Evolutionary conservation across 768 basidiomycete species (phyloP).

Genomic region (Mycena metata): DNA sequence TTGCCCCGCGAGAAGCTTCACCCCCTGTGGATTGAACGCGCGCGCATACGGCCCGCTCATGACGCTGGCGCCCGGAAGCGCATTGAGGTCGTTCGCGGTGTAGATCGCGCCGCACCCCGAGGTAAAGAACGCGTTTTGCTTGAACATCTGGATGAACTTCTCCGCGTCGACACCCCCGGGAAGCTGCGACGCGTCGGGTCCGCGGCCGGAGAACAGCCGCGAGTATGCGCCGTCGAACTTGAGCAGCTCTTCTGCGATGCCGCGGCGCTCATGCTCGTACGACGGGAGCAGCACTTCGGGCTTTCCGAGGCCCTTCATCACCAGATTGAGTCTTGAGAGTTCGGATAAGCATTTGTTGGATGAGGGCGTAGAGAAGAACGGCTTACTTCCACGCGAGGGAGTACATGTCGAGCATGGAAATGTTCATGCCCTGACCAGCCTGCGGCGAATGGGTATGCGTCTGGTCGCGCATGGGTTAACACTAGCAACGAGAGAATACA

Average conservation of each 20-base stretch:
- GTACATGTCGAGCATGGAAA: conserved; percentile 40
- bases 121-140: conserved; percentile 40
- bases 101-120: conserved; percentile 38
- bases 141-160: conserved; percentile 39
- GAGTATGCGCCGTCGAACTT: conserved; percentile 57
- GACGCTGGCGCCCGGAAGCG: conserved; percentile 27
- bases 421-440: conserved; percentile 55
- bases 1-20: conserved; percentile 36
- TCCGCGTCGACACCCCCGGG: conserved; percentile 35
- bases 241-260: conserved; percentile 56
- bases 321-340: conserved; percentile 31
- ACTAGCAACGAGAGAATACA: not conserved
- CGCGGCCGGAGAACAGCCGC: conserved; percentile 51
- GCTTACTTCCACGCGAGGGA: conserved; percentile 37
- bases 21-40: conserved; percentile 32
- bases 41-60: conserved; percentile 9
- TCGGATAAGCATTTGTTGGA: not conserved
- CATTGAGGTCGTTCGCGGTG: conserved; percentile 34
- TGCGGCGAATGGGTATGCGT: conserved; percentile 45
- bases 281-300: conserved; percentile 40
- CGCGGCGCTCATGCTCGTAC: conserved; percentile 57
- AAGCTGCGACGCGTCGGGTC: conserved; percentile 33
- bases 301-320: conserved; percentile 37
- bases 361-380: too few relatives aligned
- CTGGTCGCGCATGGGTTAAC: conserved; percentile 1